Evolutionary conservation across 2,329 filamentous ascomycete genomes (phyloP).

Genomic region (Stagonosporopsis chrysanthemi): DNA sequence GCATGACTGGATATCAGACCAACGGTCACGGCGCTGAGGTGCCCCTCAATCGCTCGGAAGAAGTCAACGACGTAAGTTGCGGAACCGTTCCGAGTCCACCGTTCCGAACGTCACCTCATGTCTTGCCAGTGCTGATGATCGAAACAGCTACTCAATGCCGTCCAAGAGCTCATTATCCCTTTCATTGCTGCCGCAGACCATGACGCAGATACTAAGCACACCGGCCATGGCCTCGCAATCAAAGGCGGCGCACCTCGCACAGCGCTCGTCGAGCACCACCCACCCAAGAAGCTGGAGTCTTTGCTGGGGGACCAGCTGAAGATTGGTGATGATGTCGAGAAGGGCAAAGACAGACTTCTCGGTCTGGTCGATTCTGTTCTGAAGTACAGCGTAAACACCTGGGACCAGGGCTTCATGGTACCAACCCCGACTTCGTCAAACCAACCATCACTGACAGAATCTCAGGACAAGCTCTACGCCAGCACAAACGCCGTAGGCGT

Average conservation of each 20-base stretch:
- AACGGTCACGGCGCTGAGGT: conserved; percentile 24
- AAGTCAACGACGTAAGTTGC: conserved; percentile 49
- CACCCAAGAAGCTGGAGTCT: conserved; percentile 52
- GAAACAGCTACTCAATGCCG: conserved; percentile 69
- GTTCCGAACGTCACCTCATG: conserved; percentile 3
- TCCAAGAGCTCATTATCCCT: conserved; percentile 72
- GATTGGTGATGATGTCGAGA: conserved; percentile 47
- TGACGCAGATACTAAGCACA: conserved; percentile 62
- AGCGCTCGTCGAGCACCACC: conserved; percentile 54
- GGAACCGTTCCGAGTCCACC: conserved; percentile 5
- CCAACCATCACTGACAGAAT: neutral
- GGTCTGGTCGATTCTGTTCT: conserved; percentile 71
- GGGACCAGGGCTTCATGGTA: conserved; percentile 88
- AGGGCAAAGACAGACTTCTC: conserved; percentile 54
- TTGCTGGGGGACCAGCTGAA: conserved; percentile 47
- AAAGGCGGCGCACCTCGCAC: conserved; percentile 63
- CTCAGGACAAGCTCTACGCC: conserved; percentile 84
- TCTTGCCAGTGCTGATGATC: conserved; percentile 11
- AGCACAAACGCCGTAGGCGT: conserved; percentile 87
- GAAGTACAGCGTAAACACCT: conserved; percentile 94
- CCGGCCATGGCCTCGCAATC: conserved; percentile 66
- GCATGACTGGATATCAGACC: conserved; percentile 6
- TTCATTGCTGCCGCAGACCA: conserved; percentile 76
- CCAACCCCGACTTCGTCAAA: neutral
- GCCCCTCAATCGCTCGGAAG: conserved; percentile 44